Conservation (phyloP, 2,329 filamentous ascomycete species). For the Penicillium sp. region DNA sequence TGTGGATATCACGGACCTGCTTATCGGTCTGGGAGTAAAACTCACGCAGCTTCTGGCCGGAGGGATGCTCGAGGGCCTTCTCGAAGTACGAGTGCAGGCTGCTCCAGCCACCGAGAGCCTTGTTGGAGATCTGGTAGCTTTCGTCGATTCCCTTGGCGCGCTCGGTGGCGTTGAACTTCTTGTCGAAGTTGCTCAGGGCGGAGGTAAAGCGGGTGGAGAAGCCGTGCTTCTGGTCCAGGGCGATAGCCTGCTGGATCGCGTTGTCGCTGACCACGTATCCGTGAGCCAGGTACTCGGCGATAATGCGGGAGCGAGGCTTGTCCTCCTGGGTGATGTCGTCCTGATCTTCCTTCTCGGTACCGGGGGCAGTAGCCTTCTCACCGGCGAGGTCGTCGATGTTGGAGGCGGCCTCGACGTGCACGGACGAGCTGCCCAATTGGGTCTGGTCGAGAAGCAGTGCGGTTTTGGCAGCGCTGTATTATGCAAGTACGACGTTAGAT, state of each 20-base stretch:
- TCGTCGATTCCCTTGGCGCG: slow-evolving; percentile 80
- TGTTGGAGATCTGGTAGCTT: slow-evolving; percentile 76
- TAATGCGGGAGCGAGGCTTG: slow-evolving; percentile 89
- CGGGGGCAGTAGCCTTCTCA: slow-evolving; percentile 57
- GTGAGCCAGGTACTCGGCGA: slow-evolving; percentile 94
- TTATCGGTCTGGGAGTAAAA: slow-evolving; percentile 85
- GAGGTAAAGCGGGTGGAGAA: slow-evolving; percentile 76
- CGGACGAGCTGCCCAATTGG: slow-evolving; percentile 72
- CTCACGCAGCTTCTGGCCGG: slow-evolving; percentile 78
- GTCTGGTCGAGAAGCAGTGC: slow-evolving; percentile 97
- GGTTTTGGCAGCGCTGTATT: slow-evolving; percentile 74
- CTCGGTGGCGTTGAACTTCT: slow-evolving; percentile 83
- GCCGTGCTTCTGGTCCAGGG: slow-evolving; percentile 85
- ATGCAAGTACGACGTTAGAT: not conserved
- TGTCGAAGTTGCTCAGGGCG: slow-evolving; percentile 74
- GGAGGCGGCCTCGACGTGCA: slow-evolving; percentile 74
- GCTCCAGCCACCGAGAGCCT: slow-evolving; percentile 64
- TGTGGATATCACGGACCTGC: slow-evolving; percentile 91
- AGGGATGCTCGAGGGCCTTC: slow-evolving; percentile 82
- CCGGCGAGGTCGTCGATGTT: slow-evolving; percentile 63
- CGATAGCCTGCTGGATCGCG: slow-evolving; percentile 78
- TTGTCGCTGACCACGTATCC: slow-evolving; percentile 80
- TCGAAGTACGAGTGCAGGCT: slow-evolving; percentile 89
- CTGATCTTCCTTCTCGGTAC: slow-evolving; percentile 52
- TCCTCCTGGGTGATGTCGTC: slow-evolving; percentile 88